Base-by-base conservation (phyloP, 148 eudicot genomes). In the Chenopodium album region DNA sequence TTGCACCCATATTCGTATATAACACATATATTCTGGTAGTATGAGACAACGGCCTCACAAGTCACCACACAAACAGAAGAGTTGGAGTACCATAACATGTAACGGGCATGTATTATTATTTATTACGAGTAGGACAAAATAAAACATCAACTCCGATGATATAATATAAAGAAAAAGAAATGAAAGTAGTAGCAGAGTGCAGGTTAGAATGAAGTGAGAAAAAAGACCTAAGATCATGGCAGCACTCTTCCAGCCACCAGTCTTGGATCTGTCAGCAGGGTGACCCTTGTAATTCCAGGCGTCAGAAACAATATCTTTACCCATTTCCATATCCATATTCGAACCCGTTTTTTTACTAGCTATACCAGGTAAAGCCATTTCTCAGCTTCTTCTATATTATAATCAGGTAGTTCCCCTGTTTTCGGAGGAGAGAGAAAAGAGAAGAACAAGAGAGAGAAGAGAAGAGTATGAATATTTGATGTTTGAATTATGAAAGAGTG, bases 201-300 rank as follows among this genome's bases (percentile, higher is more conserved):
- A 31, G 32, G 2, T 31, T 1, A 1, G 1, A 31, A 31, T 31
- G 28, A 1, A 73, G 3, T 28, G 7, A 73, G 23, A 59, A 13
- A 1, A 72, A 14, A 14, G 48, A 93, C 98, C 95, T 86, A 94
- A 79, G 84, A 92, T 91, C 85, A 92, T 86, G 46, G 92, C 91
- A 71, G 98, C 92, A 66, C 91, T 83, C 9, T 87, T 85, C 95
- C 95, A 92, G 84, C 98, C 95, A 82, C 98, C 98, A 32, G 95
- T 90, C 20, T 77, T 87, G 20, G 92, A 80, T 65, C 79, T 66
- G 29, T 87, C 84, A 75, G 95, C 95, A 4, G 92, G 92, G 7
- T 73, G 84, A 47, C 91, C 94, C 74, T 86, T 92, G 85, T 85
- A 92, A 80, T 90, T 90, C 85, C 93, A 89, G 22, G 94, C 94